These are phyloP conservation scores for Paraurostyla sp. DNA, from an alignment of 73 alveolate species.

Conservation along the genomic window DNA sequence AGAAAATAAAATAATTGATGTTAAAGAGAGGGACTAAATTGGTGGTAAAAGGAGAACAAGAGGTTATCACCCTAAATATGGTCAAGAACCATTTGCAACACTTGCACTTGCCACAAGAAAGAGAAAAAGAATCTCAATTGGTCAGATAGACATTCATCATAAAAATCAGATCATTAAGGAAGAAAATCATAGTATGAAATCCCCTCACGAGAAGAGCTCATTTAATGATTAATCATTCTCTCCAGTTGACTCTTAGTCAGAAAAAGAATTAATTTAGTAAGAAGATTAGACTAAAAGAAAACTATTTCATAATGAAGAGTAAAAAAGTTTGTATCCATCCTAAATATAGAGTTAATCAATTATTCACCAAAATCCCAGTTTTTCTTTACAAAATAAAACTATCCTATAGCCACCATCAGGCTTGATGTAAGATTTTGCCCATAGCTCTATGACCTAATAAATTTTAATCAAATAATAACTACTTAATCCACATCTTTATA, in stretches of 20 bases:
- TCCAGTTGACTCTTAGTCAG: neutral
- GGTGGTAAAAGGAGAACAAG: slow-evolving; percentile 3
- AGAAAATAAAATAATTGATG: no score
- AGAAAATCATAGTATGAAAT: no score
- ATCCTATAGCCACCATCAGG: no score
- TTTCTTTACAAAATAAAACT: neutral
- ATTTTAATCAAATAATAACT: neutral
- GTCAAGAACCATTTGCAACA: slow-evolving; percentile 5
- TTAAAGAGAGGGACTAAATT: no score
- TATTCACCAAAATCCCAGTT: no score
- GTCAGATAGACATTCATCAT: neutral
- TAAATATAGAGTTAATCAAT: no score
- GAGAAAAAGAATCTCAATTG: neutral
- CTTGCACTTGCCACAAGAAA: neutral
- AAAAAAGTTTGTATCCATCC: no score
- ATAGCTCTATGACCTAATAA: neutral
- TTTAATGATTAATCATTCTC: neutral
- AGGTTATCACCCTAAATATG: slow-evolving; percentile 17
- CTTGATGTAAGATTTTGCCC: neutral
- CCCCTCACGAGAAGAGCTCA: neutral
- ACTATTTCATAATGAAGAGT: neutral
- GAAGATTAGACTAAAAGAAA: neutral
- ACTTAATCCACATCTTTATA: slow-evolving; percentile 43
- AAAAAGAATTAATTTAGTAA: neutral
- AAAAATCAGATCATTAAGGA: neutral